These are phyloP conservation scores for Saprolegnia diclina DNA, from an alignment of 352 stramenopile genomes.

Conservation along the genomic window DNA sequence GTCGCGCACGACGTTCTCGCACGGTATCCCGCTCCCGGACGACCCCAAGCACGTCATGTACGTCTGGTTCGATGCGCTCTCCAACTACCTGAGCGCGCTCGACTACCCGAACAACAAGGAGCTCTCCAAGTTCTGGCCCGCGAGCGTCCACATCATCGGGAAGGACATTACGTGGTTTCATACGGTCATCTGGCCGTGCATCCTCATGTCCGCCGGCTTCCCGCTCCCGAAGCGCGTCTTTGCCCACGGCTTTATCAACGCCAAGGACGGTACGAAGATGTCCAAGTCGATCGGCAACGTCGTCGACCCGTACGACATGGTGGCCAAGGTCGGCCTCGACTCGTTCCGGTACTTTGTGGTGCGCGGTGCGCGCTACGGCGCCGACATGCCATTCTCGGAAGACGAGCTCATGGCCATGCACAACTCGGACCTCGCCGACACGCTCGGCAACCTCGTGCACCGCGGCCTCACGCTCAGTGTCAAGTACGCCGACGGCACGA, in stretches of 20 bases:
- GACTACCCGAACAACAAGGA: constrained; percentile 80
- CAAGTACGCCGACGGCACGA: constrained; percentile 90
- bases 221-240: constrained; percentile 93
- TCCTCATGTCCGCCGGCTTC: constrained; percentile 96
- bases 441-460: constrained; percentile 95
- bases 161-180: constrained; percentile 99
- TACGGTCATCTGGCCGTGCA: constrained; percentile 99
- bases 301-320: constrained; percentile 94
- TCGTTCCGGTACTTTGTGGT: constrained; percentile 94
- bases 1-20: constrained; percentile 94
- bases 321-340: constrained; percentile 86
- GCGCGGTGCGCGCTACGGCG: constrained; percentile 90
- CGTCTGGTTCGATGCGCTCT: constrained; percentile 99
- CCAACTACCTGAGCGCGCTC: constrained; percentile 97
- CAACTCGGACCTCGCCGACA: constrained; percentile 94
- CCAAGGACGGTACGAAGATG: constrained; percentile 98
- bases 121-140: constrained; percentile 67
- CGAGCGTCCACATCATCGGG: constrained; percentile 84
- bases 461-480: constrained; percentile 94
- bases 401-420: constrained; percentile 95
- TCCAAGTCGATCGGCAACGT: constrained; percentile 99
- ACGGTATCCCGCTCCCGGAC: constrained; percentile 93
- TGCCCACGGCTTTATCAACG: constrained; percentile 97
- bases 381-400: constrained; percentile 92
- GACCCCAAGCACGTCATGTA: constrained; percentile 97